These are phyloP conservation scores for Boletales sp. DNA, from an alignment of 768 basidiomycete genomes.

Conservation along the genomic window DNA sequence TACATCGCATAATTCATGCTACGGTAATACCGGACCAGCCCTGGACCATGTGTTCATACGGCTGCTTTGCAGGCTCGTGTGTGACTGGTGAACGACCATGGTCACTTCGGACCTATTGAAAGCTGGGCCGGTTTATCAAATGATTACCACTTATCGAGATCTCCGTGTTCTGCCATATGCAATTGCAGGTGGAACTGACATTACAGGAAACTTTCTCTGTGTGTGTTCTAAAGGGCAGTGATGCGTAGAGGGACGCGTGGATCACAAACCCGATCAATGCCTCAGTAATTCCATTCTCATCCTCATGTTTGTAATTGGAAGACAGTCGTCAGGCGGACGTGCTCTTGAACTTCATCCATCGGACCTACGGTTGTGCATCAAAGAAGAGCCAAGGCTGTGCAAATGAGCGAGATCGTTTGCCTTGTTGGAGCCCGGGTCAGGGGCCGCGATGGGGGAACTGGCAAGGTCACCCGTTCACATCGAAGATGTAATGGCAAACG, in stretches of 20 bases:
- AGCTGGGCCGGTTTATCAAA: constrained; percentile 10
- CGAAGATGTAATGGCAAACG: too few relatives aligned
- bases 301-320: constrained; percentile 7
- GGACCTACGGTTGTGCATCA: background rate
- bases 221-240: too few relatives aligned
- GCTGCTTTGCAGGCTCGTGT: background rate
- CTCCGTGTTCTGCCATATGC: background rate
- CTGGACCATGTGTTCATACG: background rate
- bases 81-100: constrained; percentile 9
- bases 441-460: too few relatives aligned
- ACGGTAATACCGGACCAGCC: constrained; percentile 12
- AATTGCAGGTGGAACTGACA: background rate
- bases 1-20: constrained; percentile 28
- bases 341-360: background rate
- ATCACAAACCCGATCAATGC: background rate
- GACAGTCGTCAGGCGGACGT: background rate
- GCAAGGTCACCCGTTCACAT: background rate
- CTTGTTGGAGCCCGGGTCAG: too few relatives aligned
- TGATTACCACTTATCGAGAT: constrained; percentile 19
- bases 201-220: background rate
- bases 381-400: constrained; percentile 3
- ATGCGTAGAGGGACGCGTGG: background rate
- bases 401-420: background rate
- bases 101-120: constrained; percentile 27
- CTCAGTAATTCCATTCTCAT: constrained; percentile 13